Evolutionary conservation across 2,329 filamentous ascomycete species (phyloP).

Genomic region (Exophiala oligosperma): DNA sequence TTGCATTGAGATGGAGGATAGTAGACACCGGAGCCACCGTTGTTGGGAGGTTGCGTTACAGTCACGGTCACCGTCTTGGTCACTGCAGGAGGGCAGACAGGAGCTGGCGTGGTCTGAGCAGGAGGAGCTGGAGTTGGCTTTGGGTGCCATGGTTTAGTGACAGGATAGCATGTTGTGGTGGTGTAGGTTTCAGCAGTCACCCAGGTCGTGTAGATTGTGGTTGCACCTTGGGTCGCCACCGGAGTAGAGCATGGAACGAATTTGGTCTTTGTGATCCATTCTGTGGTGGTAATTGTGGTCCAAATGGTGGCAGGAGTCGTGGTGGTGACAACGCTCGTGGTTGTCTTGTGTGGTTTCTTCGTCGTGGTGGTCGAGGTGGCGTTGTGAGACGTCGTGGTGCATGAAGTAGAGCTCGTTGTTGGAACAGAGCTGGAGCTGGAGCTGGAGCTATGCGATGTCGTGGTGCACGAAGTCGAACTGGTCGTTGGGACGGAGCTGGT

Average conservation of each 20-base stretch:
- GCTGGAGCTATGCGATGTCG: background rate
- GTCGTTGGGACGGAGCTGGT: constrained; percentile 1
- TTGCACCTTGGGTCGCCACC: constrained; percentile 29
- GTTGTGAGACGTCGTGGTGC: background rate
- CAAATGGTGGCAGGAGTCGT: constrained; percentile 17
- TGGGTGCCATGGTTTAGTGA: constrained; percentile 21
- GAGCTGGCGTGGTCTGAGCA: constrained; percentile 12
- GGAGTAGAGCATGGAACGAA: constrained; percentile 39
- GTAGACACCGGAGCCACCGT: background rate
- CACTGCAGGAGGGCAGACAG: constrained; percentile 1
- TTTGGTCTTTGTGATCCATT: constrained; percentile 34
- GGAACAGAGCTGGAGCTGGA: background rate
- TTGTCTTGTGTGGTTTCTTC: constrained; percentile 12
- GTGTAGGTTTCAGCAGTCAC: constrained; percentile 33
- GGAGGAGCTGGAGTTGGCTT: constrained; percentile 4
- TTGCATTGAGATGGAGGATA: constrained; percentile 17
- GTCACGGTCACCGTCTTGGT: constrained; percentile 1
- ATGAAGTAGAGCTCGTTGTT: constrained; percentile 7
- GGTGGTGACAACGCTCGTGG: constrained; percentile 5
- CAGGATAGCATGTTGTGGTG: constrained; percentile 35
- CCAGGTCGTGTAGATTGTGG: constrained; percentile 38
- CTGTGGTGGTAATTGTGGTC: constrained; percentile 29
- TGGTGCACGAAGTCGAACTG: background rate
- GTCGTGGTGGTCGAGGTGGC: background rate
- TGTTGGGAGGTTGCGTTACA: background rate